phyloP scores from a whole-genome alignment of 306 rosid genomes.

The Quercus cerris region DNA sequence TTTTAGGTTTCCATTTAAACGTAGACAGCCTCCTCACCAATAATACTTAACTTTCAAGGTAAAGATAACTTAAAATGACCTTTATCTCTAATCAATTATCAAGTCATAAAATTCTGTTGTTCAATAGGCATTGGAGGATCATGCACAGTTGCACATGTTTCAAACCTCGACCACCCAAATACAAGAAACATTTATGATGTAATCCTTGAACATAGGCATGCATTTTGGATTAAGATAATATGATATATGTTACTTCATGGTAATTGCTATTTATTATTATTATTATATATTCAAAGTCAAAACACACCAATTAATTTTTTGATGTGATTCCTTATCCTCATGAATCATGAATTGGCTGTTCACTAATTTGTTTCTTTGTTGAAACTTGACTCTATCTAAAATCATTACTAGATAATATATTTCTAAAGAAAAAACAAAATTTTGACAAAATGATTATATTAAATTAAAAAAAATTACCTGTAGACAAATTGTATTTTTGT shows the following conservation, averaged over 20 bases:
- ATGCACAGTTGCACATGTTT: background rate
- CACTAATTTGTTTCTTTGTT: background rate
- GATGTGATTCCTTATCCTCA: too few relatives aligned
- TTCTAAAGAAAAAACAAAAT: too few relatives aligned
- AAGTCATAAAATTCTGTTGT: background rate
- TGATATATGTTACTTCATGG: too few relatives aligned
- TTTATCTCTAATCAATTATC: background rate
- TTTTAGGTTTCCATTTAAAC: constrained; percentile 18
- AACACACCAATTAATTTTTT: too few relatives aligned
- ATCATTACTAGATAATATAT: too few relatives aligned
- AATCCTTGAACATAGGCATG: too few relatives aligned
- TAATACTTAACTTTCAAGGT: background rate
- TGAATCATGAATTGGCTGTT: too few relatives aligned
- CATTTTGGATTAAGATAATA: too few relatives aligned
- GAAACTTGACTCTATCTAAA: background rate
- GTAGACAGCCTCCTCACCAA: constrained; percentile 34
- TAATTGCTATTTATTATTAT: too few relatives aligned
- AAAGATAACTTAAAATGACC: background rate
- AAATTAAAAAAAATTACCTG: background rate
- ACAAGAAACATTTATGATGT: background rate
- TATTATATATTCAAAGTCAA: too few relatives aligned
- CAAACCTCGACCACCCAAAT: constrained; percentile 2
- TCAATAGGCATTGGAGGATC: background rate
- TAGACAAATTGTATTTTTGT: background rate
- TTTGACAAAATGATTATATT: too few relatives aligned